Evolutionary conservation across 495 filamentous ascomycete genomes (phyloP), one percentile per base, ranked within the genome.

Genomic region (Penicillium macrosclerotiorum): DNA sequence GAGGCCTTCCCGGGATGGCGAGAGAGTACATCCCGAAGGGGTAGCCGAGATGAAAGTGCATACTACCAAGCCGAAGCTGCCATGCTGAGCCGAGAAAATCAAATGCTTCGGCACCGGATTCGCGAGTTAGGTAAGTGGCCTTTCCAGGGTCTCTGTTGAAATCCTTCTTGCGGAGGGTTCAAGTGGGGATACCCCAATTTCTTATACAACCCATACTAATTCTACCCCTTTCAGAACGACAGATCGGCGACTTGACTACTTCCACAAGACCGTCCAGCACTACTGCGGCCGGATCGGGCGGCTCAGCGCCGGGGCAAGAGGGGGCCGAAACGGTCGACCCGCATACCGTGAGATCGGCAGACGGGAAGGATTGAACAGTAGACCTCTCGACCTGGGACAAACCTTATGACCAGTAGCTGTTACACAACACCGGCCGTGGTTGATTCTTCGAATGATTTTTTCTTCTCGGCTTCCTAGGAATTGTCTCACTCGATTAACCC

Each of bases 31-130:
- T 59, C 55, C 19, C 68, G 73, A 27, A 65, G 72, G 22, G 56
- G 71, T 8, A 75, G 79, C 45, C 75, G 87, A 18, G 89, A 94
- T 60, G 91, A 96, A 60, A 81, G 79, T 49, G 82, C 87, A 12
- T 95, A 89, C 63, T 95, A 95, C 51, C 90, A 96, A 63, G 89
- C 91, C 3, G 93, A 98, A 67, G 90, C 89, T 3, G 82, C 88
- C 54, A 92, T 82, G 72, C 69, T 98, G 50, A 76, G 80, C 14
- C 75, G 93, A 32, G 93, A 98, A 72, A 98, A 98, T 57, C 88
- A 94, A 63, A 94, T 98, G 85, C 71, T 98, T 44, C 83, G 83
- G 41, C 77, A 83, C 57, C 79, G 93, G 37, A 89, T 96, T 36
- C 80, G 88, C 26, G 92, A 96, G 59, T 71, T 97, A 45, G 69